Evolutionary conservation across 2,329 filamentous ascomycete genomes (phyloP), one percentile per base, ranked within the genome.

Genomic region (Phoma sp.): DNA sequence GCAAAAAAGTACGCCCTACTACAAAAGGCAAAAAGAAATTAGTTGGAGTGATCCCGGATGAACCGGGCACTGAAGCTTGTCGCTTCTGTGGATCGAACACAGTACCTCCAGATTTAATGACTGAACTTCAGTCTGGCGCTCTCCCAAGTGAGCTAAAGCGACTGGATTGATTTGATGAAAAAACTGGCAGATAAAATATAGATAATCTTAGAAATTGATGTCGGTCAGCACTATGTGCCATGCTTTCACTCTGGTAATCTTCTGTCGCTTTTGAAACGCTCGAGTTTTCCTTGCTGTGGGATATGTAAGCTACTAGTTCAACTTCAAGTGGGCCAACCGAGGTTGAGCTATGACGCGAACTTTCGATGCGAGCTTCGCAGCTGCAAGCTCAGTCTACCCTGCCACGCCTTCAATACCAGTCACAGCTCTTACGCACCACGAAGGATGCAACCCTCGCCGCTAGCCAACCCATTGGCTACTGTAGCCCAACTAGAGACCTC

Each of bases 401-500:
- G 40, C 41, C 44, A 27, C 33, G 41, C 31, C 31, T 27, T 21
- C 38, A 43, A 46, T 37, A 12, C 43, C 40, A 36, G 41, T 13
- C 22, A n/a, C 37, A 37, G 19, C 21, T 13, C 10, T 13, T 12
- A 5, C 5, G 8, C 8, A 3, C 31, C 15, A 25, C 24, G 10
- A 46, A 47, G 15, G 1, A 74, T 74, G 72, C 67, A 70, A 37
- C 51, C 60, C 12, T 74, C 72, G 19, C 70, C 68, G 4, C 69
- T 93, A 64, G 81, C 84, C 6, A 93, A 94, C 60, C 85, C 89
- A 21, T 81, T 94, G 43, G 89, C 88, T 15, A 89, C 88, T 27
- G 79, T 86, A n/a, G 82, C 84, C 31, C 90, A 94, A 74, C 82
- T 95, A 72, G 82, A 70, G 77, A 84, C 67, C 70, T 83, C 63